Conservation (phyloP, 768 basidiomycete genomes). For the Leccinum aurantiacum region DNA sequence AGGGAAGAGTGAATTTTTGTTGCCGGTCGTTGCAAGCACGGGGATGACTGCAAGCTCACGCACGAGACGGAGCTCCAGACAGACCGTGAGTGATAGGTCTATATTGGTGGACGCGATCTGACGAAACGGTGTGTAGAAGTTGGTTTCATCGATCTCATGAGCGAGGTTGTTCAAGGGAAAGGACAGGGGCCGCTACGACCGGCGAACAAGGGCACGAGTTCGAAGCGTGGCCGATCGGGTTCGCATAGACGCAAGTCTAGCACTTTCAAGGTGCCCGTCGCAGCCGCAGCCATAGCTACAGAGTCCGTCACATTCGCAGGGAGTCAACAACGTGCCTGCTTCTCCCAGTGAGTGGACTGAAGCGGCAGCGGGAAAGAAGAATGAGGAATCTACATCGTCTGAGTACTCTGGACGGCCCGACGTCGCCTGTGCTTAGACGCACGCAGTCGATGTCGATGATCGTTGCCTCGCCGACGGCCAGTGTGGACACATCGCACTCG, state of each 20-base stretch:
- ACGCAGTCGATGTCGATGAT: constrained; percentile 31
- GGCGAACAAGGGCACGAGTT: background rate
- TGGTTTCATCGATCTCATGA: constrained; percentile 18
- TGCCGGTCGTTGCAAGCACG: constrained; percentile 27
- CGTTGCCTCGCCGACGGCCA: constrained; percentile 12
- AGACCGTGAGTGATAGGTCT: constrained; percentile 20
- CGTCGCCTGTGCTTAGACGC: constrained; percentile 24
- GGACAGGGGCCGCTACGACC: background rate
- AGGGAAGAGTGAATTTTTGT: constrained; percentile 31
- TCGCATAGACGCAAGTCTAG: constrained; percentile 7
- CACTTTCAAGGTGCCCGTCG: constrained; percentile 4
- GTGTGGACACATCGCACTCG: constrained; percentile 9
- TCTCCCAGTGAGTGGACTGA: background rate
- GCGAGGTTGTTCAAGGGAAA: background rate
- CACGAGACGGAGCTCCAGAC: constrained; percentile 28
- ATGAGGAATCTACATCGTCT: background rate
- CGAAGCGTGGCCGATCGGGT: constrained; percentile 10
- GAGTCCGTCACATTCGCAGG: constrained; percentile 5
- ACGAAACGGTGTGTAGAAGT: constrained; percentile 7
- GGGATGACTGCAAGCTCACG: constrained; percentile 29
- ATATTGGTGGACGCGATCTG: background rate
- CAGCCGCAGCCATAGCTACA: background rate
- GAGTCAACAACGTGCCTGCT: background rate
- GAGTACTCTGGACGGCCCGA: background rate
- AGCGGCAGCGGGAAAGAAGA: background rate